Evolutionary conservation across 306 rosid species (phyloP).

Genomic region (Luffa acutangula): DNA sequence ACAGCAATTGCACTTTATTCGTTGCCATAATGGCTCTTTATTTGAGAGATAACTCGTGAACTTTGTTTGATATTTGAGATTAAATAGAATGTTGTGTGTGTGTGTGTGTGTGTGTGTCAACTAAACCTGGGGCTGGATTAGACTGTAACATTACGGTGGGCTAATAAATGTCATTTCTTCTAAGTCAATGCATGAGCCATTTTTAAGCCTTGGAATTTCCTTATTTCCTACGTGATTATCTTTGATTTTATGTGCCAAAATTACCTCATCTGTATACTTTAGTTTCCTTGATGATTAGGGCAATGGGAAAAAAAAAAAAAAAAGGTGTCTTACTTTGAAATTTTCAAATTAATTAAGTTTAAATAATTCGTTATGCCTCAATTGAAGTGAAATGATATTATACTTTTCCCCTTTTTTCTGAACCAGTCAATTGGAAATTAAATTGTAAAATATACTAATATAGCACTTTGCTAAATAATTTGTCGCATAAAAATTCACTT

Average conservation of each 20-base stretch:
- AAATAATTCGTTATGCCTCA: too few species aligned
- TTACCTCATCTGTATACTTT: background rate
- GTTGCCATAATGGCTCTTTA: slow-evolving; percentile 10
- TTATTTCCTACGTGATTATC: background rate
- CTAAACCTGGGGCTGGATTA: slow-evolving; percentile 25
- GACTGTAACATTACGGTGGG: slow-evolving; percentile 27
- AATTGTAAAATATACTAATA: too few species aligned
- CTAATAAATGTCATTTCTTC: background rate
- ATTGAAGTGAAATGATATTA: background rate
- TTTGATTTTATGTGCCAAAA: background rate
- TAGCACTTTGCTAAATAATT: too few species aligned
- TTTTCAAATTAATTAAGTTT: too few species aligned
- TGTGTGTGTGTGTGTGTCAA: background rate
- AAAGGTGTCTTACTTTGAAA: background rate
- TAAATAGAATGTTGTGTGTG: background rate
- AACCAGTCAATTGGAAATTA: too few species aligned
- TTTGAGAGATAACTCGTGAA: background rate
- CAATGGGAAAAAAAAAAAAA: background rate
- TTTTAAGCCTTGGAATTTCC: background rate
- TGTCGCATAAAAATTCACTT: too few species aligned
- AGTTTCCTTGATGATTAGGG: background rate
- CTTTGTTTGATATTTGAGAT: too few species aligned
- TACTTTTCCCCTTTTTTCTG: background rate
- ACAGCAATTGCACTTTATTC: slow-evolving; percentile 41
- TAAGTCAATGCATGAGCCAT: background rate